phyloP scores from a whole-genome alignment of 2,329 filamentous ascomycete genomes.

The Tolypocladium guangdongense region DNA sequence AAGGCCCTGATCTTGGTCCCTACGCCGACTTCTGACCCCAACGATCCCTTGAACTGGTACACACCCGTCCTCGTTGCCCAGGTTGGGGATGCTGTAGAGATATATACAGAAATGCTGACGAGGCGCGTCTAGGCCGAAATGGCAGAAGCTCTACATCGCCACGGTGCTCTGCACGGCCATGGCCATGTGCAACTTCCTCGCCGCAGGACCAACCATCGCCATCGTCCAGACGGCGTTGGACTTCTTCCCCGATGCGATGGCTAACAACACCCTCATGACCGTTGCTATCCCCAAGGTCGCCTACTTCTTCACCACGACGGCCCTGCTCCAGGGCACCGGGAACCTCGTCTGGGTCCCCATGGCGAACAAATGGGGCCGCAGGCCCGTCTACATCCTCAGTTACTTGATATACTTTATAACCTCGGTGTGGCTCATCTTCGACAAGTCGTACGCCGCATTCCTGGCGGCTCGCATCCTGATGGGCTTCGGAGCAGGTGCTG shows the following conservation, averaged over 20 bases:
- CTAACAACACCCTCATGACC: slow-evolving; percentile 14
- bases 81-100: too few species aligned
- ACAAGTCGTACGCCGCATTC: slow-evolving; percentile 27
- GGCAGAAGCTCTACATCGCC: slow-evolving; percentile 39
- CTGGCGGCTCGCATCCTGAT: slow-evolving; percentile 37
- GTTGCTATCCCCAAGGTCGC: slow-evolving; percentile 30
- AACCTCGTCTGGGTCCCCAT: slow-evolving; percentile 36
- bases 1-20: slow-evolving; percentile 39
- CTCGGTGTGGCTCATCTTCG: slow-evolving; percentile 31
- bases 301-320: slow-evolving; percentile 42
- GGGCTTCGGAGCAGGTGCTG: slow-evolving; percentile 41
- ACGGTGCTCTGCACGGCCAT: slow-evolving; percentile 39
- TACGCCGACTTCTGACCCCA: slow-evolving; percentile 7
- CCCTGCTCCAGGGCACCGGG: slow-evolving; percentile 36
- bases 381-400: slow-evolving; percentile 30
- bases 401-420: slow-evolving; percentile 31
- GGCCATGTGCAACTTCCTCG: slow-evolving; percentile 45
- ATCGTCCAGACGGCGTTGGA: slow-evolving; percentile 34
- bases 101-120: neutral
- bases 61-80: neutral
- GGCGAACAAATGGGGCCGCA: slow-evolving; percentile 33
- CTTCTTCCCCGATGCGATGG: slow-evolving; percentile 30
- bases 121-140: slow-evolving; percentile 24
- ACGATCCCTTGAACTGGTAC: slow-evolving; percentile 36
- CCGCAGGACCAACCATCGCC: slow-evolving; percentile 42